Conservation (phyloP, 1,284 basidiomycete genomes). For the Erythrobasidium hasegawianum region DNA sequence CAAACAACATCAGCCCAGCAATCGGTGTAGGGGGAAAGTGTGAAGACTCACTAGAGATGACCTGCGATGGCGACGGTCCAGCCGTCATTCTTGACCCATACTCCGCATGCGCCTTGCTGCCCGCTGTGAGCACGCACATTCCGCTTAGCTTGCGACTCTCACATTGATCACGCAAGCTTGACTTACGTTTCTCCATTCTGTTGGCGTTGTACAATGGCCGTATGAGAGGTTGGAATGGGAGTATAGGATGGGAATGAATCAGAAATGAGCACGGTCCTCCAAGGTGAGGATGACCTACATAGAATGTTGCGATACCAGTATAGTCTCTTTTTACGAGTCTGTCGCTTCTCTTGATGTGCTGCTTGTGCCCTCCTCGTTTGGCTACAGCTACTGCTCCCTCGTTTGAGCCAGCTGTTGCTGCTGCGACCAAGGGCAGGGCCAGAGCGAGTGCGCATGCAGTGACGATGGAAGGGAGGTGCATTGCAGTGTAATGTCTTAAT, state of each 20-base stretch:
- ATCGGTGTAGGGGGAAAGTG: no score
- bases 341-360: slow-evolving; percentile 2
- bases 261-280: neutral
- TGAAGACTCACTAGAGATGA: neutral
- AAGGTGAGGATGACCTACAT: neutral
- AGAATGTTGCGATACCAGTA: slow-evolving; percentile 16
- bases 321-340: slow-evolving; percentile 4
- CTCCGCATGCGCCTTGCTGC: neutral
- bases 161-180: no score
- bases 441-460: neutral
- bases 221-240: neutral
- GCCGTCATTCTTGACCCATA: slow-evolving; percentile 10
- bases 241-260: no score
- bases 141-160: no score
- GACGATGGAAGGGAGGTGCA: neutral
- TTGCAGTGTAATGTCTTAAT: no score
- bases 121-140: neutral
- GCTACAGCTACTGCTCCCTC: no score
- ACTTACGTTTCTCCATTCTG: neutral
- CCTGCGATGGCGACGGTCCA: slow-evolving; percentile 27
- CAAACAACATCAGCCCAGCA: no score
- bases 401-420: neutral
- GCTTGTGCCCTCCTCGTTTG: neutral
- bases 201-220: neutral
- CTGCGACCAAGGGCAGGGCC: neutral